Percentiles rank a stretch among this genome's conserved stretches.
Evolutionary conservation across 352 stramenopile genomes (phyloP).

Genomic region (Lagenidium giganteum): DNA sequence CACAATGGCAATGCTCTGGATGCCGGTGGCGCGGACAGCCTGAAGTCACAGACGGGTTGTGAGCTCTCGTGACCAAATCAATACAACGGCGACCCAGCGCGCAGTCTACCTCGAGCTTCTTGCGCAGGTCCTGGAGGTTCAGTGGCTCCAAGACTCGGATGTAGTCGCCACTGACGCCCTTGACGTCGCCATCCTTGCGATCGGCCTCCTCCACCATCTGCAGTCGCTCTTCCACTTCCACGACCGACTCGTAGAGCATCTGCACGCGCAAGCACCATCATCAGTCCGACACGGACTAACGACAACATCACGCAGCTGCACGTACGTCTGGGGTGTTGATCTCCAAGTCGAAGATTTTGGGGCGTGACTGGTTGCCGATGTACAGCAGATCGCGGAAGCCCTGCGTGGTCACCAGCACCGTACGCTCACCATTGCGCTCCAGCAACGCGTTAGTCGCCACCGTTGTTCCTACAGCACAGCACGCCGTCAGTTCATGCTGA

Average conservation of each 20-base stretch:
- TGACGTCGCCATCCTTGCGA: constrained; percentile 44
- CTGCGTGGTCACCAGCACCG: constrained; percentile 92
- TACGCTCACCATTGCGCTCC: constrained; percentile 94
- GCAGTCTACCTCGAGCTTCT: constrained; percentile 66
- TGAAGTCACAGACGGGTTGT: constrained; percentile 14
- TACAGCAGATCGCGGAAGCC: constrained; percentile 96
- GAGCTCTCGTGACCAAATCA: neutral
- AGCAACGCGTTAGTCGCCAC: constrained; percentile 99
- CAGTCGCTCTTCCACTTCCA: constrained; percentile 97
- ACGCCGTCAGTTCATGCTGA: too few relatives aligned
- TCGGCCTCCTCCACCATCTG: constrained; percentile 83
- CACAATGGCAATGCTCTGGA: constrained; percentile 94
- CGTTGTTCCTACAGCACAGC: constrained; percentile 81
- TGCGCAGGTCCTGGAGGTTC: constrained; percentile 70
- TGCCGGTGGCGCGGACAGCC: constrained; percentile 71
- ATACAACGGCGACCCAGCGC: neutral
- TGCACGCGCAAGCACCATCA: constrained; percentile 20
- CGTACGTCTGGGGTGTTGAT: constrained; percentile 87
- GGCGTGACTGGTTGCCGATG: constrained; percentile 98
- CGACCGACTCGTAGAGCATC: constrained; percentile 95
- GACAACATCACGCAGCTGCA: too few relatives aligned
- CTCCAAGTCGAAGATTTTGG: constrained; percentile 96
- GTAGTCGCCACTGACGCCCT: constrained; percentile 87
- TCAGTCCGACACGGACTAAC: constrained; percentile 15
- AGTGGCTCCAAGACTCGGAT: constrained; percentile 81